Conservation (phyloP, 306 rosid genomes). For the Cucumis melo region DNA sequence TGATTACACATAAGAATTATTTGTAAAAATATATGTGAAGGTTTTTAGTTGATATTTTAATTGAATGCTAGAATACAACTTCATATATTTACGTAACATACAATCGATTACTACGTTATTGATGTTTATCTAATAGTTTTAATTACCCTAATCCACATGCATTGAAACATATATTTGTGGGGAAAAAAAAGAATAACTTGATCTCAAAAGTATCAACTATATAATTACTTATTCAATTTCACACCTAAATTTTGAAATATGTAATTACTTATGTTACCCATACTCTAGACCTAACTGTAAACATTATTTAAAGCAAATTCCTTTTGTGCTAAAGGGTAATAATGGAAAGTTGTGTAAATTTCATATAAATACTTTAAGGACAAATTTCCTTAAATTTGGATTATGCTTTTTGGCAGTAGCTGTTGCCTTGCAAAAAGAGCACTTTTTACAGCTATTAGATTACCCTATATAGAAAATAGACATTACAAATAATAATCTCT, state of each 20-base stretch:
- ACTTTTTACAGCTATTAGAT: background rate
- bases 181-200: background rate
- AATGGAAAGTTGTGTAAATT: background rate
- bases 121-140: too few species aligned
- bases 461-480: background rate
- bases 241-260: background rate
- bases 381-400: background rate
- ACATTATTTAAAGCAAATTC: background rate
- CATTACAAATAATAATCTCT: background rate
- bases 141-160: too few species aligned
- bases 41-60: too few species aligned
- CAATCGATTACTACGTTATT: too few species aligned
- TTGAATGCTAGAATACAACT: too few species aligned
- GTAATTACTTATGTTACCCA: background rate
- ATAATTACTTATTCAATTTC: background rate
- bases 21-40: too few species aligned
- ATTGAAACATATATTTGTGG: too few species aligned
- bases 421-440: background rate
- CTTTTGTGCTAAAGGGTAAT: background rate
- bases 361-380: background rate
- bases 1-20: too few species aligned
- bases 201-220: background rate
- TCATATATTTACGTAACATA: too few species aligned
- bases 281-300: background rate
- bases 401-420: background rate